A percentile compares a stretch with the other conserved stretches of the same genome.
These are phyloP conservation scores for Platanthera zijinensis DNA, from an alignment of 106 monocot genomes.

Conservation along the genomic window DNA sequence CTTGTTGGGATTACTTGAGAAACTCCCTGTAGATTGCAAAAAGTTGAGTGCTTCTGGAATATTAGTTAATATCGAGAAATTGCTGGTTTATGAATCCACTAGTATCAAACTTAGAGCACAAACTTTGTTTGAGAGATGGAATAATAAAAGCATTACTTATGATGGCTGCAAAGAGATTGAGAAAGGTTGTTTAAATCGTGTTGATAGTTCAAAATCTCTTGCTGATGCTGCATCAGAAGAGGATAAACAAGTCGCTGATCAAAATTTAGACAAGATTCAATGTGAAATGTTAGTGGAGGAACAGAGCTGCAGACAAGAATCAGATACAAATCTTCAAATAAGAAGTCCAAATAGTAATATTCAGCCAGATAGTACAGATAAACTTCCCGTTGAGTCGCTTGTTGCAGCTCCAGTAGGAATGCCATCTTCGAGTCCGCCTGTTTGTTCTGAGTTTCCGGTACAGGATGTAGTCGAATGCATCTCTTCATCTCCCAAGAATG, in stretches of 20 bases:
- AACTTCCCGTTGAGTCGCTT: conserved; percentile 21
- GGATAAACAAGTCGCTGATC: neutral
- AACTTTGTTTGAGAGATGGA: conserved; percentile 47
- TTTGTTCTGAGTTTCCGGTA: neutral
- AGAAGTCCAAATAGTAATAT: neutral
- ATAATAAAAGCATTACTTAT: conserved; percentile 9
- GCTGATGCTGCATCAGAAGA: neutral
- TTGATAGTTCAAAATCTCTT: conserved; percentile 6
- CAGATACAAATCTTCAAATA: neutral
- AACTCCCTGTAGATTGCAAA: conserved; percentile 31
- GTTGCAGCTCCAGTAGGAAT: neutral
- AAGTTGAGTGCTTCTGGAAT: conserved; percentile 35
- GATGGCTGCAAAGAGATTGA: conserved; percentile 9
- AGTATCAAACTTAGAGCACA: conserved; percentile 41
- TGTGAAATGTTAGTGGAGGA: neutral
- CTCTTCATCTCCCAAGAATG: conserved; percentile 13
- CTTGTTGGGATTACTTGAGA: conserved; percentile 46
- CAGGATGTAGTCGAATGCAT: conserved; percentile 16
- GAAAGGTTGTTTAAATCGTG: neutral
- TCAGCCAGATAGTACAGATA: conserved; percentile 11
- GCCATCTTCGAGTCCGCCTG: neutral
- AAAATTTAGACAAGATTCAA: conserved; percentile 1
- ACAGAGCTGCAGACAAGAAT: conserved; percentile 5
- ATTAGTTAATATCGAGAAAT: conserved; percentile 27
- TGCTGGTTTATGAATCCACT: conserved; percentile 20